Base-by-base conservation (phyloP, 108 stramenopile species). In the Aurantiochytrium sp. region DNA sequence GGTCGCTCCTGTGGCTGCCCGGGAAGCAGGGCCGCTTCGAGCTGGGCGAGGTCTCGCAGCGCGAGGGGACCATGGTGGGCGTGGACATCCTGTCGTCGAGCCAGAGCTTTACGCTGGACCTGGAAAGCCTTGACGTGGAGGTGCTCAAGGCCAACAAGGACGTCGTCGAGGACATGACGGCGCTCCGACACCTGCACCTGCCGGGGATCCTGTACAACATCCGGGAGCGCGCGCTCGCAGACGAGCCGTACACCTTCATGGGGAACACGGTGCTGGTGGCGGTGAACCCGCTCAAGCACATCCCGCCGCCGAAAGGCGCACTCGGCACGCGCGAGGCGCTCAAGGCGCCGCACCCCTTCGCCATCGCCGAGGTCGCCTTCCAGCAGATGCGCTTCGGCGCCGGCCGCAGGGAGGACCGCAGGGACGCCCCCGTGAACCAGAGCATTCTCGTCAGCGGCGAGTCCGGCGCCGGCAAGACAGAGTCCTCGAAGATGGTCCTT, bases 161-260 rank as follows among this genome's bases (percentile, higher is more conserved):
- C 12, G 73, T 81, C 19, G 73, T 48, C 24, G 42, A 41, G n/a
- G 73, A 81, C 73, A 81, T 81, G 73, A 81, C 73, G 39, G 45
- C 42, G 24, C 45, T 81, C n/a, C 73, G 73, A 30, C 36, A 81
- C 42, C 73, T 81, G 45, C 39, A 81, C 45, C 45, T 81, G 12
- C 73, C 90, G 21, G 52, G 55, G 45, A 93, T 93, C 54, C 68
- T 92, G 73, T 48, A 87, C 87, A 90, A 88, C 34, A 52, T 92
- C 19, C 22, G 45, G n/a, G 37, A 54, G 55, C 52, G 91, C 36
- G 89, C 89, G 87, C 41, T 50, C 32, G 55, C 19, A 41, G 90
- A 92, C 85, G 39, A 86, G 42, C 90, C 90, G 34, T 92, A 92
- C 89, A 91, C 92, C n/a, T 55, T 52, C 27, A 87, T 89, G 54